These are phyloP conservation scores for Papilionanthe hybrid DNA, from an alignment of 116 monocot species.

Conservation along the genomic window DNA sequence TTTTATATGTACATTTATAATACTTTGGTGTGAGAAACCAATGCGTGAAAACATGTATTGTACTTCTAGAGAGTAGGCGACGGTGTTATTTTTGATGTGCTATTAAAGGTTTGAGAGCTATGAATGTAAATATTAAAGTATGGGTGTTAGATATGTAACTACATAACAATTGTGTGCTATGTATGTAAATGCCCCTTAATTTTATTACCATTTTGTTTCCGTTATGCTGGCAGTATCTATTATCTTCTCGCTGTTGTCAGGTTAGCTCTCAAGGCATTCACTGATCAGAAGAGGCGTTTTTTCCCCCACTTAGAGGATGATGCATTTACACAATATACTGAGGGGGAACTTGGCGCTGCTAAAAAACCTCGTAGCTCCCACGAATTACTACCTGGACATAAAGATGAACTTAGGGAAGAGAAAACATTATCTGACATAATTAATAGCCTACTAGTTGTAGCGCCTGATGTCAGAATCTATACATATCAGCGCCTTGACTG, in stretches of 20 bases:
- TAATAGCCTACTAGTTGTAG: constrained; percentile 37
- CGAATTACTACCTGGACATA: constrained; percentile 16
- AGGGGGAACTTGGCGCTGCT: constrained; percentile 26
- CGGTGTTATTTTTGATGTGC: no score
- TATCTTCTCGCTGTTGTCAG: constrained; percentile 29
- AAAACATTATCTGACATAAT: constrained; percentile 60
- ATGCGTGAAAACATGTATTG: no score
- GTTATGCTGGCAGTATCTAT: not conserved
- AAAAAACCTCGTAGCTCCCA: constrained; percentile 43
- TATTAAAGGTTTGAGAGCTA: no score
- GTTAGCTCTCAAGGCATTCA: constrained; percentile 96
- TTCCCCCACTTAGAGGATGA: constrained; percentile 90
- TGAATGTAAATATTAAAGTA: no score
- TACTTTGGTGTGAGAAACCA: no score
- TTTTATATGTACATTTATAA: no score
- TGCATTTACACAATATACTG: constrained; percentile 18
- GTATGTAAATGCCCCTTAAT: not conserved
- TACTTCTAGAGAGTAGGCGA: no score
- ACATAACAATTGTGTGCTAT: no score
- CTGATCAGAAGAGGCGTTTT: constrained; percentile 81
- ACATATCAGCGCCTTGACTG: constrained; percentile 79
- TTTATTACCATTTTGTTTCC: not conserved
- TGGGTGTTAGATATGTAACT: no score
- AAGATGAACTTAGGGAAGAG: constrained; percentile 27
- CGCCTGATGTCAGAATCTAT: constrained; percentile 43